Evolutionary conservation across 2,329 filamentous ascomycete species (phyloP).

Genomic region (Clonostachys rhizophaga): DNA sequence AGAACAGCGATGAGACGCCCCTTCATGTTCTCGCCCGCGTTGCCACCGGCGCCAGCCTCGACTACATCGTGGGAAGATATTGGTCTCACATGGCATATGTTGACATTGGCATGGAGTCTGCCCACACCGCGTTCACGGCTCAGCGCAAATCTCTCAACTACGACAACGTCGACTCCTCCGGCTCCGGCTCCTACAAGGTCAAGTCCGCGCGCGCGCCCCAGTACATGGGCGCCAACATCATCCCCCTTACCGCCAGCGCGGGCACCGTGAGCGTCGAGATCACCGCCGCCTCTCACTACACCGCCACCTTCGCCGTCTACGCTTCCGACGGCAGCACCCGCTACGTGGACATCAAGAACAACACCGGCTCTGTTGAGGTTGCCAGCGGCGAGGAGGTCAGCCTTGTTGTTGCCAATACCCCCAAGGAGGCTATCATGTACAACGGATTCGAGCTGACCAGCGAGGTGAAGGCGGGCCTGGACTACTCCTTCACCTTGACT

Average conservation of each 20-base stretch:
- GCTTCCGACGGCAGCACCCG: slow-evolving; percentile 16
- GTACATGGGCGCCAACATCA: slow-evolving; percentile 47
- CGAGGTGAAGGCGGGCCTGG: slow-evolving; percentile 27
- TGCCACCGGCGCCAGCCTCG: slow-evolving; percentile 16
- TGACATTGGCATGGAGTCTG: slow-evolving; percentile 39
- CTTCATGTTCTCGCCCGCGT: slow-evolving; percentile 39
- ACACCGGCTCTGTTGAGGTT: slow-evolving; percentile 20
- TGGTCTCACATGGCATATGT: slow-evolving; percentile 49
- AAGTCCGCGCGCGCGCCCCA: slow-evolving; percentile 32
- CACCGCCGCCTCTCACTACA: slow-evolving; percentile 26
- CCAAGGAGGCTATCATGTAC: slow-evolving; percentile 32
- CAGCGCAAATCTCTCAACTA: slow-evolving; percentile 30
- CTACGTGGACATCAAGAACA: slow-evolving; percentile 25
- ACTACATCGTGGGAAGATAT: slow-evolving; percentile 39
- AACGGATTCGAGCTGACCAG: slow-evolving; percentile 31
- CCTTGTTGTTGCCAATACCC: slow-evolving; percentile 44
- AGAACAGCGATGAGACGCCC: slow-evolving; percentile 41
- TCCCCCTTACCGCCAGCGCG: slow-evolving; percentile 30
- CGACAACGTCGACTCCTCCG: slow-evolving; percentile 30
- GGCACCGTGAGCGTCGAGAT: slow-evolving; percentile 22
- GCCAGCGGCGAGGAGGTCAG: slow-evolving; percentile 32
- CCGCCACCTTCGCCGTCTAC: slow-evolving; percentile 33
- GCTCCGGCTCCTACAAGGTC: slow-evolving; percentile 31
- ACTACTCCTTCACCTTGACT: slow-evolving; percentile 27
- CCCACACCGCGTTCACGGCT: slow-evolving; percentile 27